These are phyloP conservation scores for Raffaelea ambrosiae DNA, from an alignment of 2,329 filamentous ascomycete genomes.

Conservation along the genomic window DNA sequence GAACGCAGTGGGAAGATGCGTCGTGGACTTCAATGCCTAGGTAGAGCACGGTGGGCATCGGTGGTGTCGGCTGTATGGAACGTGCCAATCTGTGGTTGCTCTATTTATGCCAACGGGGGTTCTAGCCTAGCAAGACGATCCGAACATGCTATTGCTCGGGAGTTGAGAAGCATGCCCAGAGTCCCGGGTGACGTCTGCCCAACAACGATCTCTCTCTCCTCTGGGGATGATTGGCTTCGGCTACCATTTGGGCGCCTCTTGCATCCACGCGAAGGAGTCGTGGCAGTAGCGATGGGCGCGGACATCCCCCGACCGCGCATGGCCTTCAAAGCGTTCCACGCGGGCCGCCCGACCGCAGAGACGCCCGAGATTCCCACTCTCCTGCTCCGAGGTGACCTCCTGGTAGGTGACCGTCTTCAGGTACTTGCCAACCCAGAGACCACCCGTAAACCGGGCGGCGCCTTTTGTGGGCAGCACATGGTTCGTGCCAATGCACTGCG, in stretches of 20 bases:
- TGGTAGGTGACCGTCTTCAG: conserved; percentile 44
- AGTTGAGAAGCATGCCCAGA: too few species aligned
- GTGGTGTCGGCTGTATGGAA: too few species aligned
- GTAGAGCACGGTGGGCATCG: too few species aligned
- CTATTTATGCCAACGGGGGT: too few species aligned
- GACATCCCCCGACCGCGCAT: conserved; percentile 41
- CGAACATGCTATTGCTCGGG: too few species aligned
- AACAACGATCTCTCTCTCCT: too few species aligned
- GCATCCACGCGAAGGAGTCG: conserved; percentile 37
- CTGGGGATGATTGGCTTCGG: too few species aligned
- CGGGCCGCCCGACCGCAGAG: conserved; percentile 40
- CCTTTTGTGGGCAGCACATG: conserved; percentile 42
- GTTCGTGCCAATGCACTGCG: conserved; percentile 41
- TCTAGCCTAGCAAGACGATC: too few species aligned
- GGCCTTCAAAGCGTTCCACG: conserved; percentile 43
- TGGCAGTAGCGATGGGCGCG: conserved; percentile 32
- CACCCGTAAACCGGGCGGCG: conserved; percentile 40
- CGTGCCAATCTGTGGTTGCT: too few species aligned
- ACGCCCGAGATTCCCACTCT: conserved; percentile 36
- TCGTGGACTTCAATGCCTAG: too few species aligned
- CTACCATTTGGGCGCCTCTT: conserved; percentile 15
- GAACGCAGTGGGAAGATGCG: too few species aligned
- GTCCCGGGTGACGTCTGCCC: too few species aligned
- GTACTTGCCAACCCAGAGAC: conserved; percentile 47
- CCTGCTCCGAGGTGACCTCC: conserved; percentile 32